Conservation (phyloP, 1,284 basidiomycete species). For the Marasmius fiardii region DNA sequence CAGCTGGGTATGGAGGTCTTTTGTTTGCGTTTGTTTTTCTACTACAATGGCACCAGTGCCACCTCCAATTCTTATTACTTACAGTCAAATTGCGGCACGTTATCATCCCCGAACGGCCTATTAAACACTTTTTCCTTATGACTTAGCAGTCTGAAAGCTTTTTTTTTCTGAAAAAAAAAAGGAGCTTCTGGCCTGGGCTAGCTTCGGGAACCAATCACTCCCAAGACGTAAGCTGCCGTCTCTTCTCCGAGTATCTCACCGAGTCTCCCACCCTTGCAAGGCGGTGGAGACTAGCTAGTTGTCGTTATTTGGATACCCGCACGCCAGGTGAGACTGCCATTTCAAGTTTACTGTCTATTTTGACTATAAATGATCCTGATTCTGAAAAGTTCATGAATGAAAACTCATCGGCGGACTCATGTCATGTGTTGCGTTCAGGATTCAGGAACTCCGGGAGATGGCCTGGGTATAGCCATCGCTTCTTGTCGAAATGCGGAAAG, state of each 20-base stretch:
- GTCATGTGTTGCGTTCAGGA: too few species aligned
- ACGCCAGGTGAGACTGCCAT: neutral
- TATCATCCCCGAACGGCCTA: neutral
- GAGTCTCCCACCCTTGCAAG: neutral
- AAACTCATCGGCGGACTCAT: neutral
- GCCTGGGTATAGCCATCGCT: too few species aligned
- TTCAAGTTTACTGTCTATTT: neutral
- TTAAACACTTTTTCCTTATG: neutral
- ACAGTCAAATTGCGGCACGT: neutral
- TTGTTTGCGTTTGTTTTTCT: slow-evolving; percentile 1
- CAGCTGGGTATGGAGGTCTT: neutral
- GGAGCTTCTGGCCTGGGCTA: neutral
- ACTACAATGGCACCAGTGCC: neutral
- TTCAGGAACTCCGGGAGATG: neutral
- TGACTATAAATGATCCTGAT: neutral
- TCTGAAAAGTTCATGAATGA: too few species aligned
- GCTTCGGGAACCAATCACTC: neutral
- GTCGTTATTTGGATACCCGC: neutral
- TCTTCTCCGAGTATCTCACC: neutral
- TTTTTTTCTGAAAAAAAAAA: neutral
- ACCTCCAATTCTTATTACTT: neutral
- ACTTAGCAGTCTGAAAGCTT: neutral
- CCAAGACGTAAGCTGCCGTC: slow-evolving; percentile 1
- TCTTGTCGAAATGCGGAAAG: too few species aligned
- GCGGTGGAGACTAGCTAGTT: neutral